Evolutionary conservation across 202 grass and related monocot genomes (phyloP).

Genomic region (Carex arenaria): DNA sequence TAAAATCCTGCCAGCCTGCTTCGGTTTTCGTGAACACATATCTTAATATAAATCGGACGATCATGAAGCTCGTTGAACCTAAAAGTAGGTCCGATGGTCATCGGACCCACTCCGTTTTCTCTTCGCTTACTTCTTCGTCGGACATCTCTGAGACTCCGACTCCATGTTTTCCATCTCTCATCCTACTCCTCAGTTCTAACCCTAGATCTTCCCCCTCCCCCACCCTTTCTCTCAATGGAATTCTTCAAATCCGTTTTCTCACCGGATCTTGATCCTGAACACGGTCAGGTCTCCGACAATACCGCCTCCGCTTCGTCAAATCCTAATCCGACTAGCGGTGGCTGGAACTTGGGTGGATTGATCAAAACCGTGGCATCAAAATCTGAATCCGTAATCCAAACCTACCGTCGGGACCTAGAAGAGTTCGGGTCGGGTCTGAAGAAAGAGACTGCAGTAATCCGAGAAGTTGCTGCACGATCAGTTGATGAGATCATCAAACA

Average conservation of each 20-base stretch:
- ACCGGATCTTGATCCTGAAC: conserved; percentile 30
- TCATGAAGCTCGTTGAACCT: too few species aligned
- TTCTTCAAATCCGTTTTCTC: conserved; percentile 84
- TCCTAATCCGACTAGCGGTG: background rate
- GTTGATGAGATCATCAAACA: conserved; percentile 70
- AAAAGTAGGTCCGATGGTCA: too few species aligned
- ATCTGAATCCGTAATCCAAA: conserved; percentile 68
- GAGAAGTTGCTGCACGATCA: conserved; percentile 41
- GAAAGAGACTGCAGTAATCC: conserved; percentile 65
- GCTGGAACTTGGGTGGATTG: conserved; percentile 59
- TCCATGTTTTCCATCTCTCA: background rate
- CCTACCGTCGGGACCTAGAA: conserved; percentile 75
- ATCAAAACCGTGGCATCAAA: conserved; percentile 65
- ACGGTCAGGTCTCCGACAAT: conserved; percentile 19
- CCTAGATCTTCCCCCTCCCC: conserved; percentile 2
- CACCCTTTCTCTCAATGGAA: conserved; percentile 48
- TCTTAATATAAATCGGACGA: too few species aligned
- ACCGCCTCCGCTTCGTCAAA: conserved; percentile 6
- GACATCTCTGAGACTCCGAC: background rate
- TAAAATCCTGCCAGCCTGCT: too few species aligned
- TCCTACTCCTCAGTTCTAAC: background rate
- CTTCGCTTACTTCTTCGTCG: background rate
- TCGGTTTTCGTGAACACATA: too few species aligned
- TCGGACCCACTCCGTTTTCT: background rate
- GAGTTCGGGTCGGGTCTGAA: conserved; percentile 77